Evolutionary conservation across 495 filamentous ascomycete species (phyloP), one percentile per base, ranked within the genome.

Genomic region (Penicillium turbatum): DNA sequence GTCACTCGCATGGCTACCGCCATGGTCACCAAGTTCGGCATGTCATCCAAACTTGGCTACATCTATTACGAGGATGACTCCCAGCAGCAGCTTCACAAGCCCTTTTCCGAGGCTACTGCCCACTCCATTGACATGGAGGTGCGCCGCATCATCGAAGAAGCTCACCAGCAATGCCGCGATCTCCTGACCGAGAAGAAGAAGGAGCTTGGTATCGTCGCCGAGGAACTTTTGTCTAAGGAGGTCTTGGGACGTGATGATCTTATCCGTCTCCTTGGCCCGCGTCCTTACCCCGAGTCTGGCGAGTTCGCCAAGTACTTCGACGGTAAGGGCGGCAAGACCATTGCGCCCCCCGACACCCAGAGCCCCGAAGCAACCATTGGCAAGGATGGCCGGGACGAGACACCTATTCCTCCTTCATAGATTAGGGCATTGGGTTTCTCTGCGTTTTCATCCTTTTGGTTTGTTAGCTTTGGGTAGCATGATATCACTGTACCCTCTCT

Each of bases 21-120:
- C 26, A 98, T 98, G 93, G 93, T 98, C 19, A 98, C 93, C 36
- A 87, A 95, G 70, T 97, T 89, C 82, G 93, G 93, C 60, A 98
- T 98, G 93, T 92, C 87, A 34, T 82, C 87, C 53, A 92, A 95
- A 71, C 82, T 98, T 44, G 90, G 92, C 19, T 92, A 89, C 53
- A 76, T 98, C 51, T 86, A 93, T 75, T 98, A 90, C 70, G 86
- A 92, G 55, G 85, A 93, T 62, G 85, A 92, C 59, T 74, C 85
- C 48, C 75, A 86, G 48, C 82, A 89, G 57, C 84, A 86, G 67
- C 65, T 97, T 35, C 85, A 92, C 55, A 98, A 98, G 74, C 95
- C 95, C 0, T 97, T 97, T 75, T 90, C 89, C 24, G 93, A 98
- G 76, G 79, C 88, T 42, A 98, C 93, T 8, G 93, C 90, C 30